A percentile compares a stretch with the other conserved stretches of the same genome.
These are phyloP conservation scores for Hortaea werneckii DNA, from an alignment of 2,329 filamentous ascomycete genomes.

Conservation along the genomic window DNA sequence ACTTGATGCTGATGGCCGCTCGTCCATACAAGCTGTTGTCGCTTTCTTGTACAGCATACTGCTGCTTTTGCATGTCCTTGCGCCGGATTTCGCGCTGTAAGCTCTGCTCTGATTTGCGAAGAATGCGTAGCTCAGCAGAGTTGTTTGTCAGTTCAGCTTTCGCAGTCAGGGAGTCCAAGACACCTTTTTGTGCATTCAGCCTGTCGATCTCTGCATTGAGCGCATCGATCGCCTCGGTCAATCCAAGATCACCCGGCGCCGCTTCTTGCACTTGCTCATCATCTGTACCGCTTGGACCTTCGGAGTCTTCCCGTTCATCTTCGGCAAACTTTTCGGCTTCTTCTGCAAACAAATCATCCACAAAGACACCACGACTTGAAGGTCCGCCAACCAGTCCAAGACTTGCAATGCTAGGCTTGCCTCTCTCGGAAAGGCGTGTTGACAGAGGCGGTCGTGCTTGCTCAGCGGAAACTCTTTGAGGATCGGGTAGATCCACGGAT, in stretches of 20 bases:
- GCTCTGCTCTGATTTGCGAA: conserved; percentile 89
- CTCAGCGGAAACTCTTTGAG: conserved; percentile 7
- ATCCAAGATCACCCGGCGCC: conserved; percentile 81
- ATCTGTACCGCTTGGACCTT: conserved; percentile 50
- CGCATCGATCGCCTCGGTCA: conserved; percentile 83
- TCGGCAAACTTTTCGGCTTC: conserved; percentile 79
- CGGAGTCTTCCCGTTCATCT: conserved; percentile 71
- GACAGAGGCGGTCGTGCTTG: conserved; percentile 7
- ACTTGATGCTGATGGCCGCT: conserved; percentile 80
- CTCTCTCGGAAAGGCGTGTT: conserved; percentile 36
- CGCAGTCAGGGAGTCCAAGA: conserved; percentile 80
- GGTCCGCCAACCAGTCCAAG: conserved; percentile 81
- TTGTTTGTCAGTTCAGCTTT: conserved; percentile 98
- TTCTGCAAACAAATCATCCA: conserved; percentile 83
- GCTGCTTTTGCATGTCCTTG: conserved; percentile 91
- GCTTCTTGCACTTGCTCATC: conserved; percentile 86
- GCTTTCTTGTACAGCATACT: conserved; percentile 94
- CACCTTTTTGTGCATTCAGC: conserved; percentile 73
- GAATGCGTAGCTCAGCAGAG: conserved; percentile 78
- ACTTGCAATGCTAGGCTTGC: conserved; percentile 81
- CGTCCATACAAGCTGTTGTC: conserved; percentile 94
- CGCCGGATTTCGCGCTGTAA: conserved; percentile 82
- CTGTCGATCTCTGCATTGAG: conserved; percentile 88
- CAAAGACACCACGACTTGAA: conserved; percentile 82
- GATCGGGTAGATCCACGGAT: conserved; percentile 36